Conservation (phyloP, 345 rosid genomes). For the Populus euphratica region DNA sequence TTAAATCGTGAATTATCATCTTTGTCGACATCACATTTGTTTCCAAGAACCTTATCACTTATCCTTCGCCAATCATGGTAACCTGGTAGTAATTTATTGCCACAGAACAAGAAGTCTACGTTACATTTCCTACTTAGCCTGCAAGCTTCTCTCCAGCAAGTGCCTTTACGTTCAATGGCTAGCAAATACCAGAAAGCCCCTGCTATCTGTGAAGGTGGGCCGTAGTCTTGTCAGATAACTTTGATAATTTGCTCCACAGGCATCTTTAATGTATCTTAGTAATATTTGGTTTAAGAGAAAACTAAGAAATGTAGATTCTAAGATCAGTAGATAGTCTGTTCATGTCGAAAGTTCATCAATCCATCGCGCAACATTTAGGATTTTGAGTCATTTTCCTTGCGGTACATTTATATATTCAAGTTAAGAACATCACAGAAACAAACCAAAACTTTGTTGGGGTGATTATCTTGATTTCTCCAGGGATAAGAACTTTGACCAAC, state of each 20-base stretch:
- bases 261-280: neutral
- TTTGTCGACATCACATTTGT: slow-evolving; percentile 35
- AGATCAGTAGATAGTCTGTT: neutral
- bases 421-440: neutral
- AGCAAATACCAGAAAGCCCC: slow-evolving; percentile 87
- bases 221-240: neutral
- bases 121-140: slow-evolving; percentile 36
- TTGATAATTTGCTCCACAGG: neutral
- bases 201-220: slow-evolving; percentile 45
- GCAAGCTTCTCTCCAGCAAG: slow-evolving; percentile 73
- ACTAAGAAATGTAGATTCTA: neutral
- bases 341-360: neutral
- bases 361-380: neutral
- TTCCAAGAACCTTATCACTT: slow-evolving; percentile 36
- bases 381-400: neutral
- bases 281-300: neutral
- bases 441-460: neutral
- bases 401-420: neutral
- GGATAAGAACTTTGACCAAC: neutral
- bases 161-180: slow-evolving; percentile 68
- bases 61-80: slow-evolving; percentile 51
- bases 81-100: slow-evolving; percentile 41
- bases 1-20: slow-evolving; percentile 40
- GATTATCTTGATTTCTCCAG: neutral
- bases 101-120: slow-evolving; percentile 59